A percentile compares a stretch with the other conserved stretches of the same genome.
Conservation (phyloP, 257 asterid species). For the Cynanchum wilfordii region DNA sequence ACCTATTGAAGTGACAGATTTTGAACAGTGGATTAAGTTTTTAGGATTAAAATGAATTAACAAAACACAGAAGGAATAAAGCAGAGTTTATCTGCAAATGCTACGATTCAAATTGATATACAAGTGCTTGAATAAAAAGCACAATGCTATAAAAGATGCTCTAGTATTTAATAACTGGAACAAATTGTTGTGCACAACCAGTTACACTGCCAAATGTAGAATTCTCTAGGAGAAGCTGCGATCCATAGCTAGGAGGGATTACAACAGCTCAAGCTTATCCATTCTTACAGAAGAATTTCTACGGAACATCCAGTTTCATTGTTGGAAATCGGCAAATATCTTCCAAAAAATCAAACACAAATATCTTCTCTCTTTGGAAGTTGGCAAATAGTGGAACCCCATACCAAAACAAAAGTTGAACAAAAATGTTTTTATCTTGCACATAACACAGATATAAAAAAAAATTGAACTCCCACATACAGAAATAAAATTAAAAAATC, state of each 20-base stretch:
- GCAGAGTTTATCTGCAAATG: not conserved
- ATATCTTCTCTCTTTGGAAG: no score
- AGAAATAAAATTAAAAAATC: no score
- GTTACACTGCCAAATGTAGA: not conserved
- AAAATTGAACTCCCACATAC: no score
- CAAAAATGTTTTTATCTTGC: no score
- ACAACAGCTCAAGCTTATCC: not conserved
- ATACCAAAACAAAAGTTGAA: not conserved
- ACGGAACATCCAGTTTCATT: not conserved
- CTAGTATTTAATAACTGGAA: not conserved
- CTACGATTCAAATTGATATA: not conserved
- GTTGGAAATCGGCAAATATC: no score
- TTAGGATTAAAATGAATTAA: not conserved
- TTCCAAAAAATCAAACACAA: not conserved
- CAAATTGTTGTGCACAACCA: not conserved
- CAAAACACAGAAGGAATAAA: not conserved
- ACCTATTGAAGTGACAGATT: constrained; percentile 31
- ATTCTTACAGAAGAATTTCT: not conserved
- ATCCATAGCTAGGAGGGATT: not conserved
- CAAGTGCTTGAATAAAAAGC: not conserved
- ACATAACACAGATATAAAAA: no score
- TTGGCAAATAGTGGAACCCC: not conserved
- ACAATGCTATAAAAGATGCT: not conserved
- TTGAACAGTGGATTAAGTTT: constrained; percentile 13
- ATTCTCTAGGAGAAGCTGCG: not conserved